Base-by-base conservation (phyloP, 768 basidiomycete genomes). In the Tricholoma matsutake region DNA sequence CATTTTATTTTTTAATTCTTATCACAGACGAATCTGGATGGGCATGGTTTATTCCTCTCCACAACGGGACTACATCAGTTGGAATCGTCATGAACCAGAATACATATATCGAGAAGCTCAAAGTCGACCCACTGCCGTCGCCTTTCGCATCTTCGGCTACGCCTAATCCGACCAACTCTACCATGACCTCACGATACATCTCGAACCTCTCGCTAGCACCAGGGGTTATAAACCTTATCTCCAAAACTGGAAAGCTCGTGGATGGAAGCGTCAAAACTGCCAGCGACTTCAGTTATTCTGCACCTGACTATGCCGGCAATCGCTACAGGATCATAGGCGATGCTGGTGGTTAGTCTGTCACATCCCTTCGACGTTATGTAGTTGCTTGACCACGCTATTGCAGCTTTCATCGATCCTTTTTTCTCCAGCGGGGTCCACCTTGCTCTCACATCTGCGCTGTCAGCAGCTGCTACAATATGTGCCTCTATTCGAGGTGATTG, bases 1-100 rank as follows among this genome's bases (percentile, higher is more conserved):
- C 49, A 25, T 59, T n/a, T 51, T 31, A 7, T 18, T 35, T 16
- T n/a, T 58, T 58, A n/a, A 35, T 29, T 13, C 9, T 60, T 28
- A 18, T 28, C 10, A 8, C 28, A 87, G 87, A 88, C 62, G 84
- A 86, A 70, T 82, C 85, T 16, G 87, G 87, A 5, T 88, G 87
- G 87, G 84, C 84, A 31, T 88, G 87, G 87, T 86, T 83, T 47
- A 88, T 88, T 53, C 86, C 86, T 52, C 73, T 88, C n/a, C 86
- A 86, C 64, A 77, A 86, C 61, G 85, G 82, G 14, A 81, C 81
- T 9, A 86, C 83, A 0, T 88, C 86, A 2, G 70, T 88, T 6
- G 87, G 87, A 16, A 70, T 88, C 22, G 85, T 88, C 6, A 82
- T 86, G 76, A 81, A 86, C 63, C 80, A 87, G 61, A 78, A 78